Evolutionary conservation across 2,329 filamentous ascomycete genomes (phyloP), one percentile per base, ranked within the genome.

Genomic region (Penicillium janthinellum): DNA sequence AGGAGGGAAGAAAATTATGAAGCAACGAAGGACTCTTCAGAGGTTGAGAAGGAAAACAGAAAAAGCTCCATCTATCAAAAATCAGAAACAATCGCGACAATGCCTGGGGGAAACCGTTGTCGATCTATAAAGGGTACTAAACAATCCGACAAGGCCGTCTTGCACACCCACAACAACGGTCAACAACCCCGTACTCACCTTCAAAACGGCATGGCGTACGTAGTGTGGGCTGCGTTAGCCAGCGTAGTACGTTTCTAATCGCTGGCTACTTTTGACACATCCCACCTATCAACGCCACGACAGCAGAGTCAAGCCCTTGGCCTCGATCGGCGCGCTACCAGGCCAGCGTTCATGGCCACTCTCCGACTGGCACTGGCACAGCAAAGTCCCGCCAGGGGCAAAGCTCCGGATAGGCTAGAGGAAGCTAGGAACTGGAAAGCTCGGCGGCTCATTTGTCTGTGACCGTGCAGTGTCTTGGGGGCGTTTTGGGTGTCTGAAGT

Each of bases 361-460:
- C 41, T 41, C 48, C 8, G 15, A 56, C 51, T 45, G 38, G 62
- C 60, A 59, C 41, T 55, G 51, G 67, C 58, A 67, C 48, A 56
- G 58, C 47, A 35, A 28, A 20, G 15, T 31, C 37, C 57, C 38
- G 56, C 55, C 44, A 59, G 57, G 59, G 52, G 49, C 39, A 62
- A 28, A 38, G 31, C 31, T 41, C 55, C 47, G 45, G 39, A 56
- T 31, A 42, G 55, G 47, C 44, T 39, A 50, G 47, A 45, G 22
- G 31, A 31, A 3, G 8, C 2, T 10, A 31, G 31, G 31, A 47
- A 6, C 31, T 47, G 49, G 22, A 44, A 49, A 49, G 47, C 53
- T 41, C 38, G 45, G 51, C 49, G 38, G 42, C 35, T 65, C 64
- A 66, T 66, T 56, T 64, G 52, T 65, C 55, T 68, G 62, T 54